Base-by-base conservation (phyloP, 371 early-diverging fungal genomes). In the Apophysomyces variabilis region DNA sequence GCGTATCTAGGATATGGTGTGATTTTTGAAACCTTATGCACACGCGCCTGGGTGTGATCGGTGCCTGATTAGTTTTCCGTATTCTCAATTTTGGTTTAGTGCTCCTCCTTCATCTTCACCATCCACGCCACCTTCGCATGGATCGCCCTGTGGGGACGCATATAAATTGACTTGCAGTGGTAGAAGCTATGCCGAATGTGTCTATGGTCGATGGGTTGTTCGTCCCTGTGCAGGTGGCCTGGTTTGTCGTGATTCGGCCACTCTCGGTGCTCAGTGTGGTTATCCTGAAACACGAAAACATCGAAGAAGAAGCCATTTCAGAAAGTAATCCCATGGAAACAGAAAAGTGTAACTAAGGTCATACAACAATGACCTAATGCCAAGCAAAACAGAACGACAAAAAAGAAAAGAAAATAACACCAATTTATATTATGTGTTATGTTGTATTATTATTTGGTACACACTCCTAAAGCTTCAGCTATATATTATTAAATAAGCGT, bases 171-270 rank as follows among this genome's bases (percentile, higher is more conserved):
- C 47, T 37, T 66, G 66, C 41, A 57, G 36, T 54, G 66, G 61
- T 9, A 56, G 38, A n/a, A 16, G 9, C 7, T 66, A 54, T 41
- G 66, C 66, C 12, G 54, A 61, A 9, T 66, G 66, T 57, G 16
- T 60, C n/a, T 60, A 66, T 43, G 66, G 66, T 38, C 18, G 5
- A 50, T 66, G 66, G 66, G 38, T 66, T 7, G 54, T 66, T 4
- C 66, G 54, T 32, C 32, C 66, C 14, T 66, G 66, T 54, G 43
- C 61, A 38, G 21, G 32, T 21, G 61, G 61, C 41, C 41, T 66
- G 38, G 60, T 66, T 54, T 66, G 66, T 32, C 60, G 61, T n/a
- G 37, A 38, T 18, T 21, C 54, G 5, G 9, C 21, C 9, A 21
- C 16, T 5, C 16, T 9, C 11, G 54, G 54, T 18, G 54, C 21